Conservation (phyloP, 768 basidiomycete species). For the Boletus speciosus region DNA sequence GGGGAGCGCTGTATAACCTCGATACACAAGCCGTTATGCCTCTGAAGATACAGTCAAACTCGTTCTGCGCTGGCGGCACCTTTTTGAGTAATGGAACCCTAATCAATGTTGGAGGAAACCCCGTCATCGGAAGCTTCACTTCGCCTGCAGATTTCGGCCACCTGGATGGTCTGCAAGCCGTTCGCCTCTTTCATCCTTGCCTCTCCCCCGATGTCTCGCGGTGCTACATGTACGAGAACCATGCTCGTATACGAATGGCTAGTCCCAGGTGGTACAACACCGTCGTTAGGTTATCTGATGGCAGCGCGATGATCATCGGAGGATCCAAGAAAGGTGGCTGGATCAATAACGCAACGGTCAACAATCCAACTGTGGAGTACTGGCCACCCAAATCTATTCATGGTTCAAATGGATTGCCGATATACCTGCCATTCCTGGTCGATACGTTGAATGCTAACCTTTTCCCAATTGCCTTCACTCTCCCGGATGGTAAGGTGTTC, state of each 20-base stretch:
- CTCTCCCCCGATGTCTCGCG: constrained; percentile 39
- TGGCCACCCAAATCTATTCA: constrained; percentile 77
- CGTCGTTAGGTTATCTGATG: constrained; percentile 63
- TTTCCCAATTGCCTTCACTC: constrained; percentile 70
- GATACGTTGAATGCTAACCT: constrained; percentile 80
- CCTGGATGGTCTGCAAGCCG: constrained; percentile 64
- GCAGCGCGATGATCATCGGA: constrained; percentile 81
- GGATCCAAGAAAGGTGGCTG: constrained; percentile 81
- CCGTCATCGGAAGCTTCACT: constrained; percentile 62
- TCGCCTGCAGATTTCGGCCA: constrained; percentile 74
- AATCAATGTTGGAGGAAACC: constrained; percentile 79
- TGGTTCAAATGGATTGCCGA: constrained; percentile 62
- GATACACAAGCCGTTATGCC: constrained; percentile 58
- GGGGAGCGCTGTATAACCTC: constrained; percentile 74
- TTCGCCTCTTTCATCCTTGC: constrained; percentile 72
- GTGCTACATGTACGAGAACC: constrained; percentile 68
- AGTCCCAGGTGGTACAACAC: constrained; percentile 82
- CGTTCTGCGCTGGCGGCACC: constrained; percentile 82
- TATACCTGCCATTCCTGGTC: constrained; percentile 58
- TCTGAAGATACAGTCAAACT: constrained; percentile 69
- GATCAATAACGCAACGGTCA: constrained; percentile 79
- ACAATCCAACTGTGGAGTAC: constrained; percentile 81
- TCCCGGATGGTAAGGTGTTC: constrained; percentile 69
- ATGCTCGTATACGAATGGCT: constrained; percentile 62
- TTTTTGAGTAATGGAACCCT: constrained; percentile 76